Conservation (phyloP, 768 basidiomycete genomes). For the Boletus pseudopeckii region DNA sequence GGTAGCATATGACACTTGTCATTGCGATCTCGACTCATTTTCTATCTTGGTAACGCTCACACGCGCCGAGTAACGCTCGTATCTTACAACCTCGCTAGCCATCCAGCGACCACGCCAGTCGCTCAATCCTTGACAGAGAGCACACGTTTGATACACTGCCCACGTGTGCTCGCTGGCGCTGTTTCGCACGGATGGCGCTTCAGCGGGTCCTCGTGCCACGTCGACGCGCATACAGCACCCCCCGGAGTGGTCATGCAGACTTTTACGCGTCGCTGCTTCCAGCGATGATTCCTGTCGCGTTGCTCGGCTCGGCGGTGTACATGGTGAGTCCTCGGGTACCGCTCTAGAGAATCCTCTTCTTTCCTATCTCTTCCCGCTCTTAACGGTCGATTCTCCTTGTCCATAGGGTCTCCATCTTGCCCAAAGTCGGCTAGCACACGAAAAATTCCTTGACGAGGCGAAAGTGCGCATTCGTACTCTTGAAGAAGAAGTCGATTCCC, state of each 20-base stretch:
- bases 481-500: conserved; percentile 53
- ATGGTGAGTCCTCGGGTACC: conserved; percentile 43
- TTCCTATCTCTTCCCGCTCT: conserved; percentile 7
- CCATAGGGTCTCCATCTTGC: conserved; percentile 68
- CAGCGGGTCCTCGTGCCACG: not conserved
- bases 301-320: conserved; percentile 78
- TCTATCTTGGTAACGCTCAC: conserved; percentile 14
- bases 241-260: conserved; percentile 50
- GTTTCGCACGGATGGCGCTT: too few species aligned
- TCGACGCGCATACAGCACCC: conserved; percentile 6
- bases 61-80: not conserved
- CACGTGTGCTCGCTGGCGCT: too few species aligned
- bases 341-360: not conserved
- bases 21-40: conserved; percentile 7
- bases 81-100: too few species aligned
- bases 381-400: conserved; percentile 12
- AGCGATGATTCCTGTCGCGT: conserved; percentile 72
- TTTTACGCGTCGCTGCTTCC: conserved; percentile 72
- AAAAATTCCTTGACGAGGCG: conserved; percentile 69
- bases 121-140: too few species aligned
- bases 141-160: too few species aligned
- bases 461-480: conserved; percentile 46
- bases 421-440: conserved; percentile 62
- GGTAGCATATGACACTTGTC: not conserved
- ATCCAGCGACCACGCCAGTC: too few species aligned